phyloP scores from a whole-genome alignment of 2,329 filamentous ascomycete genomes.

The Fusarium newnesense region DNA sequence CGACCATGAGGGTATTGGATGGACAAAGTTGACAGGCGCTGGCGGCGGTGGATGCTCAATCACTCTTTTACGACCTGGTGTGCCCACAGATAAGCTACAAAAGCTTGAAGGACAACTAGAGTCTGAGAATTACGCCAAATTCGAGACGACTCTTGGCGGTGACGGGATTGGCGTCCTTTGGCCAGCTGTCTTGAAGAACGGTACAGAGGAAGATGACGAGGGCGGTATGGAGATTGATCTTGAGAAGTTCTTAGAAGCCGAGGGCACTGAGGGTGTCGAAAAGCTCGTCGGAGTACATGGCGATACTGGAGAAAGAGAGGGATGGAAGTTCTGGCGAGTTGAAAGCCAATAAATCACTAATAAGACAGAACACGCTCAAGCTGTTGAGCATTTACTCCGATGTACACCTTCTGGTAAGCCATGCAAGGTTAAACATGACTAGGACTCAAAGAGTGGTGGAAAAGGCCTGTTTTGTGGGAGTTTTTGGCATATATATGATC shows the following conservation, averaged over 20 bases:
- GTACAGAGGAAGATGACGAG: slow-evolving; percentile 78
- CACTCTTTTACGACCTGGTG: slow-evolving; percentile 80
- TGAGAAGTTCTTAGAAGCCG: slow-evolving; percentile 82
- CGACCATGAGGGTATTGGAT: slow-evolving; percentile 88
- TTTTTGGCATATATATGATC: slow-evolving; percentile 41
- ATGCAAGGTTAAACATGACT: slow-evolving; percentile 39
- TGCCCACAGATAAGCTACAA: slow-evolving; percentile 64
- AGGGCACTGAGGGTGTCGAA: slow-evolving; percentile 87
- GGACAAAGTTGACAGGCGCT: slow-evolving; percentile 97
- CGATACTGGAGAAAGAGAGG: slow-evolving; percentile 74
- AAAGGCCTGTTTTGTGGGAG: slow-evolving; percentile 34
- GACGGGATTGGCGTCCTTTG: slow-evolving; percentile 95
- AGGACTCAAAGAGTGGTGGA: slow-evolving; percentile 24
- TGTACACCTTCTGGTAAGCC: slow-evolving; percentile 39
- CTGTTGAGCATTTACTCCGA: slow-evolving; percentile 18
- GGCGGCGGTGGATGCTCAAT: slow-evolving; percentile 97
- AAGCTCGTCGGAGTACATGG: slow-evolving; percentile 83
- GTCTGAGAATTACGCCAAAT: slow-evolving; percentile 81
- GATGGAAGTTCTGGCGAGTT: slow-evolving; percentile 88
- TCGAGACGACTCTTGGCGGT: slow-evolving; percentile 89
- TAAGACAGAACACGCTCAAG: not conserved
- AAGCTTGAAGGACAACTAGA: slow-evolving; percentile 73
- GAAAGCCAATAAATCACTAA: slow-evolving; percentile 53
- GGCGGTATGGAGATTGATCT: slow-evolving; percentile 94
- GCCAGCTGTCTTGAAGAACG: slow-evolving; percentile 90